A percentile compares a stretch with the other conserved stretches of the same genome.
These are phyloP conservation scores for Pleurotus eryngii DNA, from an alignment of 768 basidiomycete genomes.

Conservation along the genomic window DNA sequence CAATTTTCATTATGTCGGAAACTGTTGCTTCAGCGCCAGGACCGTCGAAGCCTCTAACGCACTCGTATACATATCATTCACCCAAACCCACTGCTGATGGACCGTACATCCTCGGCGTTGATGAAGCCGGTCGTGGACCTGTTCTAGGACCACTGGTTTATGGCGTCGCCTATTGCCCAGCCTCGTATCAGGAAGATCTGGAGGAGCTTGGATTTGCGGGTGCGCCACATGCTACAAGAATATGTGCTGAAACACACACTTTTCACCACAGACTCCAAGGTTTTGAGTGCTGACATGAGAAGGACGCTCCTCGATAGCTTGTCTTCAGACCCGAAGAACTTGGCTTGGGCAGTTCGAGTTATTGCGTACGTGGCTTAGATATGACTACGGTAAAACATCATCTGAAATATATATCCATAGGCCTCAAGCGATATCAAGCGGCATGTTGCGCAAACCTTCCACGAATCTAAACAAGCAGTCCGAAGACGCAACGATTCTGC, in stretches of 20 bases:
- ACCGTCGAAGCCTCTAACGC: conserved; percentile 52
- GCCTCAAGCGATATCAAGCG: conserved; percentile 86
- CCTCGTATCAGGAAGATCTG: conserved; percentile 67
- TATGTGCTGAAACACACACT: neutral
- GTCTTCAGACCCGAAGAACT: conserved; percentile 62
- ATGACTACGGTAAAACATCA: neutral
- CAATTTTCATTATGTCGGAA: conserved; percentile 12
- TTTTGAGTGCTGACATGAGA: conserved; percentile 70
- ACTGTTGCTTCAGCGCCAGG: conserved; percentile 56
- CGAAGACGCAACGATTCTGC: conserved; percentile 83
- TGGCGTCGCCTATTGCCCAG: conserved; percentile 90
- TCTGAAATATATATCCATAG: conserved; percentile 32
- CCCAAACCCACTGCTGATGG: conserved; percentile 64
- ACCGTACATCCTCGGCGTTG: conserved; percentile 95
- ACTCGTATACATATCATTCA: conserved; percentile 80
- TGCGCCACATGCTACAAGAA: conserved; percentile 20
- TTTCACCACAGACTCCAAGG: conserved; percentile 80
- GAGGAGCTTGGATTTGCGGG: conserved; percentile 90
- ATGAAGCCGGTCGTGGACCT: conserved; percentile 96
- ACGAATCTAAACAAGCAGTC: conserved; percentile 86
- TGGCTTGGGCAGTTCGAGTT: conserved; percentile 83
- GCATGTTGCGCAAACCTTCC: conserved; percentile 85
- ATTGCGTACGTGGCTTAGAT: conserved; percentile 44
- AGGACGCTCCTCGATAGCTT: conserved; percentile 63
- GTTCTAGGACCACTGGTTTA: conserved; percentile 96